Evolutionary conservation across 1,284 basidiomycete genomes (phyloP).

Genomic region (Boletus sp.): DNA sequence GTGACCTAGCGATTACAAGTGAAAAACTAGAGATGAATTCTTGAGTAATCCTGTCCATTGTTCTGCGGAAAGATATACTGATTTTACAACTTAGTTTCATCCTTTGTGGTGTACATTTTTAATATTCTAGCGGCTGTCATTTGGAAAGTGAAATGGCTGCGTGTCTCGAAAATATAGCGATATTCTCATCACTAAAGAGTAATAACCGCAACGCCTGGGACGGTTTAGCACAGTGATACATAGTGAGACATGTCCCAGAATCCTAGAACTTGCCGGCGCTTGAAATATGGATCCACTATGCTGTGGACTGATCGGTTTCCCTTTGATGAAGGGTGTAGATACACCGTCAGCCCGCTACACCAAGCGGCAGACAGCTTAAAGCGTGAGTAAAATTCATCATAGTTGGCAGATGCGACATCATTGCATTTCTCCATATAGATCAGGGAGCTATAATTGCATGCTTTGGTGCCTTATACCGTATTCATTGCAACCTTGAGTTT

Average conservation of each 20-base stretch:
- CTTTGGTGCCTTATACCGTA: no score
- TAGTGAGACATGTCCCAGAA: no score
- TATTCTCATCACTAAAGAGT: not conserved
- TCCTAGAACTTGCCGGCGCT: no score
- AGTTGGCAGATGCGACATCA: no score
- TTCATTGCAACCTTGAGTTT: no score
- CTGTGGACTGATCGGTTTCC: not conserved
- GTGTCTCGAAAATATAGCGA: not conserved
- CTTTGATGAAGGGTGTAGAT: no score
- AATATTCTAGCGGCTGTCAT: not conserved
- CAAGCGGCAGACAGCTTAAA: not conserved
- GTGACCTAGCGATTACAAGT: constrained; percentile 3
- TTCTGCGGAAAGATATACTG: not conserved
- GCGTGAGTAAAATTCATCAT: no score
- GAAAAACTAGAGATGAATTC: constrained; percentile 12
- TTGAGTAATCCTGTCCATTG: constrained; percentile 1
- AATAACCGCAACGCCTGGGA: not conserved
- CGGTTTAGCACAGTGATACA: no score
- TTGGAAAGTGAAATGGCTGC: no score
- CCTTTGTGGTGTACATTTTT: not conserved
- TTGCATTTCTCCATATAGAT: no score
- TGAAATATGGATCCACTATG: not conserved
- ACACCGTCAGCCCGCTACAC: not conserved
- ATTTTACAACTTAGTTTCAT: not conserved
- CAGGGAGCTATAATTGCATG: no score